Base-by-base conservation (phyloP, 179 eudicot genomes). In the Corrigiola litoralis region DNA sequence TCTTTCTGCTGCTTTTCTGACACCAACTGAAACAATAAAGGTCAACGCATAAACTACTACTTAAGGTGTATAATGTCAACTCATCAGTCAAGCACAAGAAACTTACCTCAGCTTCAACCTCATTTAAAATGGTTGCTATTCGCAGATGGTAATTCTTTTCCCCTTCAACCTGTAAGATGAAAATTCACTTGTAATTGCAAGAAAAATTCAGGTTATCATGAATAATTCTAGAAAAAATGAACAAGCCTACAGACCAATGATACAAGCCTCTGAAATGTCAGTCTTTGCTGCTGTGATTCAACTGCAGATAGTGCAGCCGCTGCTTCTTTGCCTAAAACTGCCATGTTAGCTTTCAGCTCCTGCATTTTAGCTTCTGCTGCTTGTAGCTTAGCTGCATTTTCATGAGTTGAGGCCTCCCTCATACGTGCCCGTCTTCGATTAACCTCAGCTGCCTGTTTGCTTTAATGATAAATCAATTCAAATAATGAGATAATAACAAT, bases 1-100 rank as follows among this genome's bases (percentile, higher is more conserved):
- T 92, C 96, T 80, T 87, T 90, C 66, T 95, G 82, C 76, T 92
- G 98, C 80, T 87, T 92, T 74, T 92, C 98, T 0, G 89, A 85
- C 32, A 89, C 89, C 83, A 92, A 77, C 98, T 92, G 75, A 36
- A 81, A 71, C 63, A 65, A 66, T n/a, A 51, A 21, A 50, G 58
- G 24, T 28, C 16, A 66, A 28, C 18, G n/a, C n/a, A 46, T 58
- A 48, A 41, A 24, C 42, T 53, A 49, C 21, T 21, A 23, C 25
- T 40, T 28, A 50, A 41, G 21, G 17, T 13, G 11, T 1, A 28
- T 17, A 36, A 3, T 32, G 13, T 23, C 53, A 21, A 24, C 42
- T 48, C 12, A 8, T 37, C 12, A 20, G 28, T 27, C 1, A 40
- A 37, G 33, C 20, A 51, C 38, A 42, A 66, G 18, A 52, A 33